These are phyloP conservation scores for Alternaria arborescens DNA, from an alignment of 2,329 filamentous ascomycete genomes.

Conservation along the genomic window DNA sequence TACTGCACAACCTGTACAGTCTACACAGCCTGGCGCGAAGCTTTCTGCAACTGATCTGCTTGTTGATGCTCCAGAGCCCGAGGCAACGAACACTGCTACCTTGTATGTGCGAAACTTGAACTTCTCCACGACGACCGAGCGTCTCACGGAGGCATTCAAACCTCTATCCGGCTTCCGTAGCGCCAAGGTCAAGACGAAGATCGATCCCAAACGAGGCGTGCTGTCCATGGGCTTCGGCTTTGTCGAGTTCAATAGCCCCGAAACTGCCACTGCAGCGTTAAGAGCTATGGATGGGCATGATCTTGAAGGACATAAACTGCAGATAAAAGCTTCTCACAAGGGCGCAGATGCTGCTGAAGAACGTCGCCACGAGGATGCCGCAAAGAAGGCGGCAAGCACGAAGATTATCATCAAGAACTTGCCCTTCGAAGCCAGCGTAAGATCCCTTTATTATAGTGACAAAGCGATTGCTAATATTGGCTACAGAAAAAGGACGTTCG, in stretches of 20 bases:
- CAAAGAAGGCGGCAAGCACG: slow-evolving; percentile 82
- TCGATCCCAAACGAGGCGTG: slow-evolving; percentile 87
- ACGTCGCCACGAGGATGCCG: slow-evolving; percentile 79
- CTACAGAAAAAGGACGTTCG: slow-evolving; percentile 85
- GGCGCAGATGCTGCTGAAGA: slow-evolving; percentile 88
- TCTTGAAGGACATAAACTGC: slow-evolving; percentile 85
- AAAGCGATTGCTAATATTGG: slow-evolving; percentile 27
- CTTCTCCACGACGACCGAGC: slow-evolving; percentile 83
- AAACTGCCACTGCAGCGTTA: slow-evolving; percentile 79
- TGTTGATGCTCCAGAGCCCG: slow-evolving; percentile 63
- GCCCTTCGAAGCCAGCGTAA: slow-evolving; percentile 79
- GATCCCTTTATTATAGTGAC: slow-evolving; percentile 18
- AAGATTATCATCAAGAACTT: slow-evolving; percentile 99
- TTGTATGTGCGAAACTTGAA: slow-evolving; percentile 94
- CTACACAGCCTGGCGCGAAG: slow-evolving; percentile 56
- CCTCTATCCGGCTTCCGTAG: slow-evolving; percentile 87
- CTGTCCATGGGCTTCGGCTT: slow-evolving; percentile 97
- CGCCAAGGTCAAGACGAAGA: slow-evolving; percentile 90
- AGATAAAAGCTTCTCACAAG: slow-evolving; percentile 87
- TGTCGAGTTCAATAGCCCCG: slow-evolving; percentile 82
- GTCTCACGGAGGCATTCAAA: slow-evolving; percentile 79
- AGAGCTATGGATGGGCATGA: slow-evolving; percentile 87
- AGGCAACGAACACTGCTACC: slow-evolving; percentile 73
- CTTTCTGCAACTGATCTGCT: slow-evolving; percentile 74
- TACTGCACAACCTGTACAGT: slow-evolving; percentile 19